These are phyloP conservation scores for Moricandia arvensis DNA, from an alignment of 345 rosid genomes.

Conservation along the genomic window DNA sequence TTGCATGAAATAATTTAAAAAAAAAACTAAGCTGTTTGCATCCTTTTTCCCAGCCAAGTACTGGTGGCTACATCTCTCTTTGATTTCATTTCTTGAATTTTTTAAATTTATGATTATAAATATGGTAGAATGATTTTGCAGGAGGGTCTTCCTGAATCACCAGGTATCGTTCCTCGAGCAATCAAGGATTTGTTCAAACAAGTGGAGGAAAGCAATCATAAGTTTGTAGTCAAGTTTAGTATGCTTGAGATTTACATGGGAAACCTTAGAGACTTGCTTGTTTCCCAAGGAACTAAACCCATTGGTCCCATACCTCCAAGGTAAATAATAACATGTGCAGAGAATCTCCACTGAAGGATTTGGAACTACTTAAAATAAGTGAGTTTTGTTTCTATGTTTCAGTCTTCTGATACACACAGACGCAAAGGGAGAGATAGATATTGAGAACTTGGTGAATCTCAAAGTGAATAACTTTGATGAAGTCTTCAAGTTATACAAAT, in stretches of 20 bases:
- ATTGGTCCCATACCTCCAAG: slow-evolving; percentile 57
- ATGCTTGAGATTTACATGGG: slow-evolving; percentile 92
- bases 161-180: slow-evolving; percentile 65
- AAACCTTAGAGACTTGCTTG: slow-evolving; percentile 68
- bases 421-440: slow-evolving; percentile 53
- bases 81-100: neutral
- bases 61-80: neutral
- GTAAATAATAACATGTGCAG: slow-evolving; percentile 35
- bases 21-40: no score
- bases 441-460: slow-evolving; percentile 62
- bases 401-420: slow-evolving; percentile 69
- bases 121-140: slow-evolving; percentile 10
- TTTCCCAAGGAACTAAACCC: slow-evolving; percentile 52
- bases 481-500: slow-evolving; percentile 64
- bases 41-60: no score
- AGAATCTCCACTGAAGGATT: no score
- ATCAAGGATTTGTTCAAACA: slow-evolving; percentile 59
- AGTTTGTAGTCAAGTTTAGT: slow-evolving; percentile 56
- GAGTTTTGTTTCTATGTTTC: slow-evolving; percentile 32
- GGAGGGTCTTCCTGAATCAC: slow-evolving; percentile 69
- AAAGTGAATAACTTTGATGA: slow-evolving; percentile 60
- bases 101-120: neutral
- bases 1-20: no score
- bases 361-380: no score
- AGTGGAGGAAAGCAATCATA: slow-evolving; percentile 55